Conservation (phyloP, 2,329 filamentous ascomycete species). For the Podosphaera fusca region DNA sequence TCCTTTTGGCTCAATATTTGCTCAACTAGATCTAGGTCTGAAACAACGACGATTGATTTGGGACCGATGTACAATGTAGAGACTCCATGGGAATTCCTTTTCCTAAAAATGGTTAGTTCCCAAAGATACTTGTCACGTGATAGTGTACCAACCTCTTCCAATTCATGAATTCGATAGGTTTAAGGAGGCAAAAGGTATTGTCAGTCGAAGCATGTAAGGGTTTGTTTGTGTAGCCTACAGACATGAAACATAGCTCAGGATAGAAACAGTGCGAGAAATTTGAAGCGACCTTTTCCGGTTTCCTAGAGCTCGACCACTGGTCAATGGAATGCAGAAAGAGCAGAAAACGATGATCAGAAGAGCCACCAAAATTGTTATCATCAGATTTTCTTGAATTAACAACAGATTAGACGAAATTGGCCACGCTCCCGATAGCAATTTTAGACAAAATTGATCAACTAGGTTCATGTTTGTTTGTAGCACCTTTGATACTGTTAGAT, state of each 20-base stretch:
- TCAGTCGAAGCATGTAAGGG: conserved; percentile 19
- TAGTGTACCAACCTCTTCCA: conserved; percentile 6
- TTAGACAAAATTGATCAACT: too few species aligned
- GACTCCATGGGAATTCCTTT: conserved; percentile 11
- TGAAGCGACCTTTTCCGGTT: not conserved
- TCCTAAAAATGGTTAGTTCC: conserved; percentile 4
- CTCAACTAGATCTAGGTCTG: conserved; percentile 1
- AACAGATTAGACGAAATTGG: not conserved
- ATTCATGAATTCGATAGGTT: conserved; percentile 9
- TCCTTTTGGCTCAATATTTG: conserved; percentile 8
- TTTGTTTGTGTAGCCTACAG: conserved; percentile 19
- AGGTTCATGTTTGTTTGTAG: too few species aligned
- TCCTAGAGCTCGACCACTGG: too few species aligned
- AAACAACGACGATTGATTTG: conserved; percentile 12
- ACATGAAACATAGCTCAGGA: conserved; percentile 27
- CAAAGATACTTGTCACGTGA: not conserved
- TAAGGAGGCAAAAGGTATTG: conserved; percentile 8
- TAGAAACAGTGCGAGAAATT: conserved; percentile 35
- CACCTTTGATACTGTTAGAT: too few species aligned
- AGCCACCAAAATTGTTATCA: not conserved
- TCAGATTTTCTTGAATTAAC: not conserved
- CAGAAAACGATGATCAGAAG: not conserved
- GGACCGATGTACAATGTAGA: conserved; percentile 12
- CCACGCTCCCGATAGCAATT: too few species aligned
- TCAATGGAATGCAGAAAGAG: not conserved